A percentile compares a stretch with the other conserved stretches of the same genome.
phyloP scores from a whole-genome alignment of 768 basidiomycete species.

The Polyporus arcularius region DNA sequence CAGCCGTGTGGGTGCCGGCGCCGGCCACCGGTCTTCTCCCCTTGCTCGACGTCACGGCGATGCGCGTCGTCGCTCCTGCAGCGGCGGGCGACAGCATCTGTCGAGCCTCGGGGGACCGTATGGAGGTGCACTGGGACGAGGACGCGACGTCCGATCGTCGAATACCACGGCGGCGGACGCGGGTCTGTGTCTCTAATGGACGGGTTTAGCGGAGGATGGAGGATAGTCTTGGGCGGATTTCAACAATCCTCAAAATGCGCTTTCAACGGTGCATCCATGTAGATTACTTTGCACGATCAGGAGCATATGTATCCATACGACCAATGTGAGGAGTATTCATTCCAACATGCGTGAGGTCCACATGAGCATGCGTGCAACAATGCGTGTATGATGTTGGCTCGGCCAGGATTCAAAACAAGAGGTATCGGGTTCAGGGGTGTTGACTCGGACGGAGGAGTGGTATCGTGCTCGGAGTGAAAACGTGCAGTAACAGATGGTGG shows the following conservation, averaged over 20 bases:
- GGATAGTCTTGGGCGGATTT: slow-evolving; percentile 52
- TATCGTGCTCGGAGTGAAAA: too few species aligned
- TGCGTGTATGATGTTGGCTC: neutral
- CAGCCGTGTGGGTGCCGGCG: slow-evolving; percentile 23
- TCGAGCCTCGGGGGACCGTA: neutral
- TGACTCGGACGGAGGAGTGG: too few species aligned
- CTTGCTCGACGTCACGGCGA: neutral
- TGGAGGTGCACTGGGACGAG: neutral
- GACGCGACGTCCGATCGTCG: neutral
- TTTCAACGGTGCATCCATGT: slow-evolving; percentile 25
- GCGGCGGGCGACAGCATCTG: slow-evolving; percentile 17
- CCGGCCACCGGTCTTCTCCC: neutral
- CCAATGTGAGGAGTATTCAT: neutral
- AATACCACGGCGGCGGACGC: slow-evolving; percentile 1
- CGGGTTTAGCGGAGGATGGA: neutral
- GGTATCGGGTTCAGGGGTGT: too few species aligned
- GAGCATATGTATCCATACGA: slow-evolving; percentile 8
- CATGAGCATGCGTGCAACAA: too few species aligned
- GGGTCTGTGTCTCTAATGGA: neutral
- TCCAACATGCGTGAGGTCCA: neutral
- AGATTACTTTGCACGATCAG: slow-evolving; percentile 1
- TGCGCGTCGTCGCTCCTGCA: neutral
- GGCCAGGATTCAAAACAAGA: neutral
- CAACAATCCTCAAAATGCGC: slow-evolving; percentile 64
- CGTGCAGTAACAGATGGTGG: too few species aligned